phyloP scores from a whole-genome alignment of 441 rosid genomes.

The Gossypium gossypioides region DNA sequence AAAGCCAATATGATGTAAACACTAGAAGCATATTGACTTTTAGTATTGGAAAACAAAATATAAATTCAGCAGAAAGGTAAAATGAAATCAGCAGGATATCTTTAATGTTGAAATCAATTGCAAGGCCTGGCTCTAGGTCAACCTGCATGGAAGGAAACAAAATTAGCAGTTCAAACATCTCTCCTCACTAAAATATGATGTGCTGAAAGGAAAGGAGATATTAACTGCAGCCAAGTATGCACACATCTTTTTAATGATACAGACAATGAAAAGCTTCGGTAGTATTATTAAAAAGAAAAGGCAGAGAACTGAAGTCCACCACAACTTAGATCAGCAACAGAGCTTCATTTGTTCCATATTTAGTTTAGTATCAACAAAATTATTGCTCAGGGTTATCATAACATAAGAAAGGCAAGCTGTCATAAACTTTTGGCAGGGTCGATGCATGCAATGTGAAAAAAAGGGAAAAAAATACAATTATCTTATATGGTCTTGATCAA shows the following conservation, averaged over 20 bases:
- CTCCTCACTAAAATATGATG: not conserved
- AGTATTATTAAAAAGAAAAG: not conserved
- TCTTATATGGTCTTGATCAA: not conserved
- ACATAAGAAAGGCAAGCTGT: not conserved
- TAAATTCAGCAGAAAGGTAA: constrained; percentile 7
- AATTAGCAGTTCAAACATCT: constrained; percentile 6
- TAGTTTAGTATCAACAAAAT: not conserved
- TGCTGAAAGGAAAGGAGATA: not conserved
- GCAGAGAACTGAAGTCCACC: not conserved
- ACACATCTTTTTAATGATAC: not conserved
- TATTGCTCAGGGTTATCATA: not conserved
- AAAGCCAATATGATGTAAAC: not conserved
- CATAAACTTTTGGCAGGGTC: not conserved
- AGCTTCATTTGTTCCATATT: constrained; percentile 4
- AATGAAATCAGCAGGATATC: constrained; percentile 64
- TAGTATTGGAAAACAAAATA: not conserved
- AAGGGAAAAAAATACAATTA: not conserved
- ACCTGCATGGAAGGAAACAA: constrained; percentile 42
- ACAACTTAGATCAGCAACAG: not conserved
- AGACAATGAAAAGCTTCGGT: not conserved
- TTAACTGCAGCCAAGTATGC: not conserved
- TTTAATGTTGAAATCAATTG: constrained; percentile 68
- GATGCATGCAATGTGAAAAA: not conserved
- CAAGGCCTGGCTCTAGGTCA: constrained; percentile 64
- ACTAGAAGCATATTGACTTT: not conserved